phyloP scores from a whole-genome alignment of 1,284 basidiomycete species.

The Ustilago loliicola region DNA sequence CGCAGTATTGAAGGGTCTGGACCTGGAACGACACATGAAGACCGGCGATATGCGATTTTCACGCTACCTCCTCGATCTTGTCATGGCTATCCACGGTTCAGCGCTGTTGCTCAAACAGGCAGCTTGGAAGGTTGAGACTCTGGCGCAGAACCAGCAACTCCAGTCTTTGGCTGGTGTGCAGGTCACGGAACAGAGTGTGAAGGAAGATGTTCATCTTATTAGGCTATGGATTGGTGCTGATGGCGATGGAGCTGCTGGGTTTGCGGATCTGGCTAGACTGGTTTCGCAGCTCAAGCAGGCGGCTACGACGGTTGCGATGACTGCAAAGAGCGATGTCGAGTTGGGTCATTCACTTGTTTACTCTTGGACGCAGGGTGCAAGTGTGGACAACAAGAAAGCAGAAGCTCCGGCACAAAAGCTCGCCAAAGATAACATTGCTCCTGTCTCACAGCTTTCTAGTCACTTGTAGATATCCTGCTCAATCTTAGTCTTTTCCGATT shows the following conservation, averaged over 20 bases:
- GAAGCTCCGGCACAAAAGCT: background rate
- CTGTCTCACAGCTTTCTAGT: constrained; percentile 5
- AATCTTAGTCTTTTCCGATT: background rate
- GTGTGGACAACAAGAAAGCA: constrained; percentile 3
- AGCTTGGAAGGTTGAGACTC: constrained; percentile 28
- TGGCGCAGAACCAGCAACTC: constrained; percentile 12
- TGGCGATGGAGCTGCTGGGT: constrained; percentile 24
- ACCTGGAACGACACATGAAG: constrained; percentile 31
- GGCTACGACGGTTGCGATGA: constrained; percentile 4
- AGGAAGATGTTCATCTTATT: constrained; percentile 35
- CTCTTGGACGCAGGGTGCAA: constrained; percentile 24
- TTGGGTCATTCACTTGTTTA: constrained; percentile 40
- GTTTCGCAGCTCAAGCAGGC: constrained; percentile 32
- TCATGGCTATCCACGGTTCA: constrained; percentile 41
- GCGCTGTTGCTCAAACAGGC: constrained; percentile 49
- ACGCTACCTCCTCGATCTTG: constrained; percentile 48
- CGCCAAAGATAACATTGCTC: background rate
- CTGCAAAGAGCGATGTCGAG: constrained; percentile 22
- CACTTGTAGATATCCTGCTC: constrained; percentile 9
- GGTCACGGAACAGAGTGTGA: constrained; percentile 9
- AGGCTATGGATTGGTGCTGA: constrained; percentile 39
- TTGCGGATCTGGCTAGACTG: constrained; percentile 33
- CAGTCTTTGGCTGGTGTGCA: constrained; percentile 29
- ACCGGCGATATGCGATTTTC: constrained; percentile 38
- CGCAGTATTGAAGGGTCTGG: constrained; percentile 10